Conservation (phyloP, 495 filamentous ascomycete genomes). For the Articulospora tetracladia region DNA sequence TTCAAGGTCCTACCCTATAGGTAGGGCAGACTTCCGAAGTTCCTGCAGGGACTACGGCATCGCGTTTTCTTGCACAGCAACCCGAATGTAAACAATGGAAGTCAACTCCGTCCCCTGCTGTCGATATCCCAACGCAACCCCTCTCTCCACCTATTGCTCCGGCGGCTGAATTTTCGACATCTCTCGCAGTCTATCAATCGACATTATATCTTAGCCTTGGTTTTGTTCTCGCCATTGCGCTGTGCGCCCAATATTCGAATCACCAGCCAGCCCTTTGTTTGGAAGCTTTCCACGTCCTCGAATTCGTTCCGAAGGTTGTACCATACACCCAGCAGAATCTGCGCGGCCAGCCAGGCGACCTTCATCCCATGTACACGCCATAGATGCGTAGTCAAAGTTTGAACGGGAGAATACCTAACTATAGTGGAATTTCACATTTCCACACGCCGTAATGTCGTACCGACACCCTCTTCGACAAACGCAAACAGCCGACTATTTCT, state of each 20-base stretch:
- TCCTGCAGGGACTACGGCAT: too few relatives aligned
- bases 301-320: neutral
- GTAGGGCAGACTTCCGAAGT: too few relatives aligned
- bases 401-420: conserved; percentile 9
- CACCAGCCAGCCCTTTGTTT: neutral
- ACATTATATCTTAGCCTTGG: conserved; percentile 4
- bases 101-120: neutral
- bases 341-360: conserved; percentile 16
- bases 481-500: conserved; percentile 57
- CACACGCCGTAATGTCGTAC: conserved; percentile 42
- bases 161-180: conserved; percentile 9
- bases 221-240: conserved; percentile 7
- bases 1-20: too few relatives aligned
- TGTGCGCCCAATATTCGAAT: conserved; percentile 14
- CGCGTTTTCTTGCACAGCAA: neutral
- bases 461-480: conserved; percentile 57
- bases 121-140: conserved; percentile 7
- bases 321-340: neutral
- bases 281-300: neutral
- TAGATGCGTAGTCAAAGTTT: conserved; percentile 8
- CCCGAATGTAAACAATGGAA: neutral
- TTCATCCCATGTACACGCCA: conserved; percentile 16
- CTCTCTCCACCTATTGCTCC: neutral
- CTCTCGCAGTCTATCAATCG: conserved; percentile 6
- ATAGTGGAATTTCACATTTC: neutral